phyloP scores from a whole-genome alignment of 164 flowering plant species.

The Magnolia changhungtana region DNA sequence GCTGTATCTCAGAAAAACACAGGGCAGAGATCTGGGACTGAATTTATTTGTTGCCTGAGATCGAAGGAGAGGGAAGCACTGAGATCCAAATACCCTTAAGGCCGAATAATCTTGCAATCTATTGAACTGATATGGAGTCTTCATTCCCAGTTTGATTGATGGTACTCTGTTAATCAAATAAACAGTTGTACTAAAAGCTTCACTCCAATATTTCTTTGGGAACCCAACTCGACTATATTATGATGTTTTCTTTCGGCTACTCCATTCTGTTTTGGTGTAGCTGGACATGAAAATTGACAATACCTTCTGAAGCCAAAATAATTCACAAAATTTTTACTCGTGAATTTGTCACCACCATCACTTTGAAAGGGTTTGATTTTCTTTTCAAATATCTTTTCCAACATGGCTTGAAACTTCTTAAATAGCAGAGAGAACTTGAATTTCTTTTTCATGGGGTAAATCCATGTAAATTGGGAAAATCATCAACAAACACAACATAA shows the following conservation, averaged over 20 bases:
- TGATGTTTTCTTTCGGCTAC: not conserved
- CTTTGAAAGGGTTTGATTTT: not conserved
- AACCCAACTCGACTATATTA: not conserved
- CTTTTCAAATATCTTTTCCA: not conserved
- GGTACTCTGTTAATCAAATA: not conserved
- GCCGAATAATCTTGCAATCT: not conserved
- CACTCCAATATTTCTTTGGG: not conserved
- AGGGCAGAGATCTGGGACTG: not conserved
- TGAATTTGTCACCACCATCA: slow-evolving; percentile 1
- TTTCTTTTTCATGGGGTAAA: not conserved
- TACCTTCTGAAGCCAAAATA: not conserved
- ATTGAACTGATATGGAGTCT: not conserved
- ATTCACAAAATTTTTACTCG: not conserved
- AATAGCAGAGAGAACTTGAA: not conserved
- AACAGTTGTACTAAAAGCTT: not conserved
- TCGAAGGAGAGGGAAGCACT: not conserved
- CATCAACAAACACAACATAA: not conserved
- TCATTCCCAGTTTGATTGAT: not conserved
- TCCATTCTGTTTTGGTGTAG: not conserved
- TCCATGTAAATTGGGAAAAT: not conserved
- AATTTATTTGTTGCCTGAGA: not conserved
- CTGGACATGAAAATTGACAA: not conserved
- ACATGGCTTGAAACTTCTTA: not conserved
- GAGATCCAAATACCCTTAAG: not conserved
- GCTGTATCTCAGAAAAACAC: not conserved